Percentiles rank a stretch among this genome's conserved stretches.
Conservation (phyloP, 192 early-diverging fungal genomes). For the Backusella tuberculispora region DNA sequence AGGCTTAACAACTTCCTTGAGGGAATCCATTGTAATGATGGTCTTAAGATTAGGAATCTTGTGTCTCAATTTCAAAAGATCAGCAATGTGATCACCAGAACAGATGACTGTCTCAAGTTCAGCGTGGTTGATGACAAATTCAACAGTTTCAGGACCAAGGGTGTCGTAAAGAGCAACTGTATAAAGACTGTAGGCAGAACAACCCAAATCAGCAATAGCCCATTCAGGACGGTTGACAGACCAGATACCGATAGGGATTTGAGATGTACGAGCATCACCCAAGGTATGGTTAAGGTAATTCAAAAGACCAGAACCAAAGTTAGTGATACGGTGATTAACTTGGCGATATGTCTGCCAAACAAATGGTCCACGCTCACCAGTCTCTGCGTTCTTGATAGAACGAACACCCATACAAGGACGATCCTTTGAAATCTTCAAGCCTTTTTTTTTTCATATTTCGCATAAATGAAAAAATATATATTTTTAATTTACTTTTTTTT, state of each 20-base stretch:
- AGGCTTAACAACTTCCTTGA: constrained; percentile 48
- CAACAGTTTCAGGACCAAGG: constrained; percentile 80
- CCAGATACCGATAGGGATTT: constrained; percentile 67
- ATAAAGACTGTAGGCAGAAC: constrained; percentile 64
- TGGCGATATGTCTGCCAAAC: constrained; percentile 75
- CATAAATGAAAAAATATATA: neutral
- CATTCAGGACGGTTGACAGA: constrained; percentile 79
- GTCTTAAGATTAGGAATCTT: constrained; percentile 72
- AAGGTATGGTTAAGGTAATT: constrained; percentile 55
- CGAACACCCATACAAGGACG: constrained; percentile 70
- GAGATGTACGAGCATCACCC: constrained; percentile 25
- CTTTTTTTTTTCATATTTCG: constrained; percentile 29
- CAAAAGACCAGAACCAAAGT: constrained; percentile 73
- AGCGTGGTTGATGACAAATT: constrained; percentile 87
- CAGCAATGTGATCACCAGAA: constrained; percentile 55
- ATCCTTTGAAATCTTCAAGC: constrained; percentile 55
- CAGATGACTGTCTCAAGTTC: constrained; percentile 75
- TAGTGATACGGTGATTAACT: constrained; percentile 58
- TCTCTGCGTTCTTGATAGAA: constrained; percentile 53
- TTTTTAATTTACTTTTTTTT: neutral
- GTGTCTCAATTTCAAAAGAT: constrained; percentile 54
- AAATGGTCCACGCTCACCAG: constrained; percentile 67
- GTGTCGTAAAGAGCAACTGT: constrained; percentile 90
- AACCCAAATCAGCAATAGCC: constrained; percentile 70
- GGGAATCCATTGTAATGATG: constrained; percentile 74